Evolutionary conservation across 495 filamentous ascomycete genomes (phyloP), one percentile per base, ranked within the genome.

Genomic region (Rhypophila decipiens): DNA sequence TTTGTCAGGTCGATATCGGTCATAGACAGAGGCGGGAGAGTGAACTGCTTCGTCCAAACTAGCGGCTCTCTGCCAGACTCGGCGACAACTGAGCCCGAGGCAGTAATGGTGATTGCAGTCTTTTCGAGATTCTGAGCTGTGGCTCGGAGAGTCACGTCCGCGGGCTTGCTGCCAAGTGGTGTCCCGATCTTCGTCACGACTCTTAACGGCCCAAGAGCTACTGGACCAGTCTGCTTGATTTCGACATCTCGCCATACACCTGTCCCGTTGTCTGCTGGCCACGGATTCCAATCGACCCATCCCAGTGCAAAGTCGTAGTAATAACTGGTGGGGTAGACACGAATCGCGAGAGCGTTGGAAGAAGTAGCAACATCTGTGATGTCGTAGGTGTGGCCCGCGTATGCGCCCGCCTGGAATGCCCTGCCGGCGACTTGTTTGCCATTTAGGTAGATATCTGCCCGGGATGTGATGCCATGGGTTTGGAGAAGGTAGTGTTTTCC

Each of bases 221-320:
- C 70, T 4, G 75, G 57, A 0, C 80, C 80, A 0, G 77, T 83
- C 51, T 77, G 71, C 42, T 73, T 73, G 19, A 85, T 19, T 41
- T 80, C 77, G 5, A 85, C 69, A 38, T 82, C 56, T 1, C 82
- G 70, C 82, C 82, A 84, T 2, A 85, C 70, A 0, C 82, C 81
- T 0, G 75, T 80, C 19, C 66, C 66, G 42, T 75, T 80, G 53
- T 82, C 76, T 0, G 69, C 63, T 0, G 82, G 81, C 45, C 75
- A 78, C 0, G 80, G 80, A 36, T 84, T 84, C 82, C 82, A 85
- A 47, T 85, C 82, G 1, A 78, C 74, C 45, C 79, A 85, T 0
- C 80, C 78, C 17, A 79, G 53, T 0, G 73, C 78, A 39, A 84
- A 70, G 46, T 85, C 79, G 21, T 72, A 66, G 22, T 75, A 66